phyloP scores from a whole-genome alignment of 2,329 filamentous ascomycete species.

The Sarocladiaceae sp. region DNA sequence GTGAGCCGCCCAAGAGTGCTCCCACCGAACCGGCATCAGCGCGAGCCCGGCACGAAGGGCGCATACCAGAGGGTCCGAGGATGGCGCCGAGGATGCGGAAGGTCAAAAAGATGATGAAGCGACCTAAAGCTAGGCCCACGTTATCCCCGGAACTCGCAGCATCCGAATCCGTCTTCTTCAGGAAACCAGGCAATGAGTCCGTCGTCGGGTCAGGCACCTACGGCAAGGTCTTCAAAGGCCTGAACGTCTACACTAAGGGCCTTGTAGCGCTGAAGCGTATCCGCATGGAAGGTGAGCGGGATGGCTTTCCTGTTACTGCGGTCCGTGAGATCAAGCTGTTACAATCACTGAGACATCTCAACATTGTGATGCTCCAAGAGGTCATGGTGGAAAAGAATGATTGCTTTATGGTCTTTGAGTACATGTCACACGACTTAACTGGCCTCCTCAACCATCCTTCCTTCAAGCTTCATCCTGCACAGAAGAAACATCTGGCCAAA shows the following conservation, averaged over 20 bases:
- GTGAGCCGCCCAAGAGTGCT: constrained; percentile 42
- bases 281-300: constrained; percentile 86
- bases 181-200: constrained; percentile 95
- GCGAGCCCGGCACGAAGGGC: constrained; percentile 30
- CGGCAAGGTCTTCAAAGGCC: constrained; percentile 90
- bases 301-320: constrained; percentile 86
- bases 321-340: constrained; percentile 87
- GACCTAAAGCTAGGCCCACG: constrained; percentile 63
- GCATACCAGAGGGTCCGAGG: constrained; percentile 28
- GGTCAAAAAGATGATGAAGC: constrained; percentile 62
- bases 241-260: constrained; percentile 83
- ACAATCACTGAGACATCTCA: constrained; percentile 76
- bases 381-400: constrained; percentile 99
- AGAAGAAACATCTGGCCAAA: constrained; percentile 88
- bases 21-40: constrained; percentile 50
- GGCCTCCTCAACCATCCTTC: constrained; percentile 91
- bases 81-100: constrained; percentile 48
- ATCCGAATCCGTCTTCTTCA: constrained; percentile 87
- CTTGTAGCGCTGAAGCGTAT: constrained; percentile 85
- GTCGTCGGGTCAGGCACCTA: constrained; percentile 95
- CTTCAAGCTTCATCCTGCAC: constrained; percentile 74
- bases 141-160: constrained; percentile 65
- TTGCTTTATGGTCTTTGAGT: constrained; percentile 99
- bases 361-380: constrained; percentile 77
- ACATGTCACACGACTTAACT: constrained; percentile 91